Conservation (phyloP, 345 rosid genomes). For the Turnera subulata region DNA sequence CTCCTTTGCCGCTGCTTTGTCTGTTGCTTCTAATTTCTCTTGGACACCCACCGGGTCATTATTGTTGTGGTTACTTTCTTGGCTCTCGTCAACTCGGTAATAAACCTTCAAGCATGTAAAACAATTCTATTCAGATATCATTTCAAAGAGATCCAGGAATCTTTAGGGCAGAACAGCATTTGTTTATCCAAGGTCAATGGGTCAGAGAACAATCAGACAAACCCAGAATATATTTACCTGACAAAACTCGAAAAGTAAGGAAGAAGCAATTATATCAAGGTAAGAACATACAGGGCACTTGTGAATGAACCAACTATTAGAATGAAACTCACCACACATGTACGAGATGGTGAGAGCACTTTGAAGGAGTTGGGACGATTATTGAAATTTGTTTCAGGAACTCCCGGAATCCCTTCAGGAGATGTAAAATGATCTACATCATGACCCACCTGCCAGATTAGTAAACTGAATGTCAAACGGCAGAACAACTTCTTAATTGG, state of each 20-base stretch:
- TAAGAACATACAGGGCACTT: no score
- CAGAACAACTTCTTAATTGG: no score
- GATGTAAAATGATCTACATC: conserved; percentile 63
- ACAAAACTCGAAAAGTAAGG: no score
- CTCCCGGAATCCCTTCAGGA: conserved; percentile 76
- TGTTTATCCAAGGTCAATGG: no score
- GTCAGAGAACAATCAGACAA: no score
- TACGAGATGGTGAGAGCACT: conserved; percentile 59
- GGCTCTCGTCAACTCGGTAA: conserved; percentile 43
- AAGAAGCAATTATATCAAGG: no score
- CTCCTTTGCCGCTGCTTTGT: conserved; percentile 3
- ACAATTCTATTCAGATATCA: neutral
- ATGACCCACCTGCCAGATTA: conserved; percentile 53
- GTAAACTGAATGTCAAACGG: no score
- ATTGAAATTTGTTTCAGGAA: conserved; percentile 74
- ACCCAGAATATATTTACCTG: no score
- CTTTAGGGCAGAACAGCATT: neutral
- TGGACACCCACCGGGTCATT: neutral
- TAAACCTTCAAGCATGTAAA: conserved; percentile 38
- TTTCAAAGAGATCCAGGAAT: neutral
- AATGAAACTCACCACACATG: conserved; percentile 52
- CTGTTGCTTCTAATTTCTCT: conserved; percentile 18
- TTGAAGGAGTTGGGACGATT: conserved; percentile 73
- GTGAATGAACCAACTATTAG: neutral
- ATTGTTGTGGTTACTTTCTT: conserved; percentile 19